Conservation (phyloP, 176 grass and related monocot species). For the Rhynchospora pubera region DNA sequence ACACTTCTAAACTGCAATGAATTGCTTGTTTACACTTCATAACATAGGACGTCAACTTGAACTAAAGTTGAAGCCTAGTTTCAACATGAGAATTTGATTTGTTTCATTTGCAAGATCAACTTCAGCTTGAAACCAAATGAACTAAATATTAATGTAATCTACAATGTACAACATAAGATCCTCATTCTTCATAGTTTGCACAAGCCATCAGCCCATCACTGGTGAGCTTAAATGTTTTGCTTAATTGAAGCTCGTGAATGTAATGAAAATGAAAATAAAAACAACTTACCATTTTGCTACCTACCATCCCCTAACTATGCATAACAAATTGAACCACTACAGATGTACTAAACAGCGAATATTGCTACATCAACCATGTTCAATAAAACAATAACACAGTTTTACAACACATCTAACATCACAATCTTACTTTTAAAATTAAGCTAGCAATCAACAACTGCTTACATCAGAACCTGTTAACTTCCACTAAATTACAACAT, state of each 20-base stretch:
- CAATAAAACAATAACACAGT: background rate
- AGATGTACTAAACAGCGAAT: background rate
- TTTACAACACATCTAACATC: slow-evolving; percentile 18
- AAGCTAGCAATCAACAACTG: slow-evolving; percentile 21
- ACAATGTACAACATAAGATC: background rate
- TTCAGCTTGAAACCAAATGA: background rate
- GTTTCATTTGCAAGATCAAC: background rate
- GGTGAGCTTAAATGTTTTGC: background rate
- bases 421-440: background rate
- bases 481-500: slow-evolving; percentile 15
- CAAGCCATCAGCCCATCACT: background rate
- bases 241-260: background rate
- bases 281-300: background rate
- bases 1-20: background rate
- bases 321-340: slow-evolving; percentile 5
- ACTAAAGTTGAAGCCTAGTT: background rate
- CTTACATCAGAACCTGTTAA: slow-evolving; percentile 9
- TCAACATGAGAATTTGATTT: background rate
- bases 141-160: background rate
- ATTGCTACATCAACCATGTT: slow-evolving; percentile 8
- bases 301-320: background rate
- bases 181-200: background rate
- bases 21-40: background rate
- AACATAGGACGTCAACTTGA: no score
- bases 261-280: background rate